Conservation (phyloP, 495 filamentous ascomycete genomes). For the Penicillium pulvis region DNA sequence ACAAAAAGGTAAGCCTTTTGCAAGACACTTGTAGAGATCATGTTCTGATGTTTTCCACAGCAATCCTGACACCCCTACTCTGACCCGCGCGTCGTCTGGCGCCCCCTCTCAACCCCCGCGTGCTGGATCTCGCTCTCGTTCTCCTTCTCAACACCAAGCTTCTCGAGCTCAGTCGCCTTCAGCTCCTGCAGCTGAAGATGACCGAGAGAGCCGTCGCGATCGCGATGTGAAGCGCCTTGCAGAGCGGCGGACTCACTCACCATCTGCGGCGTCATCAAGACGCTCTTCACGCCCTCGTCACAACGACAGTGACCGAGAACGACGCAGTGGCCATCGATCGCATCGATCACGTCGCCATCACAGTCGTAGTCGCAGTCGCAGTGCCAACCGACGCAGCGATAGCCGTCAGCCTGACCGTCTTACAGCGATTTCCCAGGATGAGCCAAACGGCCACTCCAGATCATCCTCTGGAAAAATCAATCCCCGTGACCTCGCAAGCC, state of each 20-base stretch:
- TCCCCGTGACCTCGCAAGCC: slow-evolving; percentile 22
- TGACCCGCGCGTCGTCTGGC: slow-evolving; percentile 33
- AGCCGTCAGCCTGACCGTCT: slow-evolving; percentile 28
- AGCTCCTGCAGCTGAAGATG: slow-evolving; percentile 49
- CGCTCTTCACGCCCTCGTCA: slow-evolving; percentile 55
- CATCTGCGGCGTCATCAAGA: slow-evolving; percentile 54
- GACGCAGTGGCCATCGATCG: slow-evolving; percentile 41
- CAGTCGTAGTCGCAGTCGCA: slow-evolving; percentile 44
- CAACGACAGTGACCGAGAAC: slow-evolving; percentile 38
- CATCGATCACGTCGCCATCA: slow-evolving; percentile 53
- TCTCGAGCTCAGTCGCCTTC: slow-evolving; percentile 62
- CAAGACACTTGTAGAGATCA: not conserved
- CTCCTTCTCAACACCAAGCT: slow-evolving; percentile 54
- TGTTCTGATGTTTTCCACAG: slow-evolving; percentile 12
- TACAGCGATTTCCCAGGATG: slow-evolving; percentile 19
- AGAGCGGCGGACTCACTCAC: slow-evolving; percentile 49
- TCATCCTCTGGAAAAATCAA: slow-evolving; percentile 11
- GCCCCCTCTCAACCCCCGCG: slow-evolving; percentile 38
- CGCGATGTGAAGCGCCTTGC: slow-evolving; percentile 21
- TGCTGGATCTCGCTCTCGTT: slow-evolving; percentile 32
- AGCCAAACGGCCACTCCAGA: slow-evolving; percentile 22
- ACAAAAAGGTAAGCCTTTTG: slow-evolving; percentile 41
- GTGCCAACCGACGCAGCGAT: slow-evolving; percentile 33
- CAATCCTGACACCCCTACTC: slow-evolving; percentile 24
- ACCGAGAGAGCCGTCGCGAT: slow-evolving; percentile 48